A percentile compares a stretch with the other conserved stretches of the same genome.
These are phyloP conservation scores for Neltuma alba DNA, from an alignment of 306 rosid genomes.

Conservation along the genomic window DNA sequence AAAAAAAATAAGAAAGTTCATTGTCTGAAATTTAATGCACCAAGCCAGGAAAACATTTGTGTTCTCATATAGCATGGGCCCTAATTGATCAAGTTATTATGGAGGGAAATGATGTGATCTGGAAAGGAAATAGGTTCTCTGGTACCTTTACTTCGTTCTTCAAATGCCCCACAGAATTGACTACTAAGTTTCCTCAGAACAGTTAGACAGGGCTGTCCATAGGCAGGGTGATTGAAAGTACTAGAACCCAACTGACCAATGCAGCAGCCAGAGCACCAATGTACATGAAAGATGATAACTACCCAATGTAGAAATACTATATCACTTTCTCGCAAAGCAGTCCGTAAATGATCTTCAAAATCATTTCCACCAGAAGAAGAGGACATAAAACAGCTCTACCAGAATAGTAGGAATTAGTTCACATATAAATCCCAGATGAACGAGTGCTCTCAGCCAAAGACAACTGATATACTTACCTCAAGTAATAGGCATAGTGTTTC, in stretches of 20 bases:
- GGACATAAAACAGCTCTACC: constrained; percentile 66
- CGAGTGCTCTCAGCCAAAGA: constrained; percentile 3
- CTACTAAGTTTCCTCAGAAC: constrained; percentile 66
- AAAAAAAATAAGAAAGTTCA: constrained; percentile 24
- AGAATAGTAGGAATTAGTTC: constrained; percentile 33
- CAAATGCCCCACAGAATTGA: constrained; percentile 57
- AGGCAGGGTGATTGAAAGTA: constrained; percentile 60
- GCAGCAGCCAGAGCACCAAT: constrained; percentile 25
- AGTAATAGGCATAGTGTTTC: constrained; percentile 72
- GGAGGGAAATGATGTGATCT: constrained; percentile 7
- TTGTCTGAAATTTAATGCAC: not conserved
- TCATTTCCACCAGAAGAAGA: constrained; percentile 54
- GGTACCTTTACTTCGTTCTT: constrained; percentile 65
- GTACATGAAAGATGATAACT: constrained; percentile 14
- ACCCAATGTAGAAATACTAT: not conserved
- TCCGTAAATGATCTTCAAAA: constrained; percentile 56
- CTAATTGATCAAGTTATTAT: constrained; percentile 22
- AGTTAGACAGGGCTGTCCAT: constrained; percentile 66
- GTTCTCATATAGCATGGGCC: not conserved
- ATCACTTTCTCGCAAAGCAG: constrained; percentile 68
- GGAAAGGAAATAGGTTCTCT: constrained; percentile 24
- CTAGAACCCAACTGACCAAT: constrained; percentile 59
- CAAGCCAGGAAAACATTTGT: not conserved
- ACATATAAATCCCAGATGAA: constrained; percentile 28
- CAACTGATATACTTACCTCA: constrained; percentile 56